These are phyloP conservation scores for Elaeagnus macrophylla DNA, from an alignment of 306 rosid genomes.

Conservation along the genomic window DNA sequence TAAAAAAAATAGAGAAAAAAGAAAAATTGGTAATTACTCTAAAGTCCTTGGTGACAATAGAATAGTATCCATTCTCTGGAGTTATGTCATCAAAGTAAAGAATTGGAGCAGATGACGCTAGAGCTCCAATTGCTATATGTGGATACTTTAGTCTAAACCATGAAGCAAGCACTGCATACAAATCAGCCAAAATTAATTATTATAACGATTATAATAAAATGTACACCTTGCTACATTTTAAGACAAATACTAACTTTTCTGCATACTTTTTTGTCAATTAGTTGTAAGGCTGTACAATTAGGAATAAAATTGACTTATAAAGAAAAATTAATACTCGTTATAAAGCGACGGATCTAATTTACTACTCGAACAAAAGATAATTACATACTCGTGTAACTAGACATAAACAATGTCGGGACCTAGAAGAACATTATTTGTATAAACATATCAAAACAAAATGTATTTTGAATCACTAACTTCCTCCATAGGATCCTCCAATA, in stretches of 20 bases:
- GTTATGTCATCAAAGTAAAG: constrained; percentile 54
- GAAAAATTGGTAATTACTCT: constrained; percentile 26
- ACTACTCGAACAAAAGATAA: no score
- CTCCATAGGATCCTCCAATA: constrained; percentile 79
- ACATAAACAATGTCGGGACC: no score
- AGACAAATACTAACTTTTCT: no score
- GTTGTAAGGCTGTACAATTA: no score
- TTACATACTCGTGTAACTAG: no score
- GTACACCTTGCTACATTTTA: neutral
- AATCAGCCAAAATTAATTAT: neutral
- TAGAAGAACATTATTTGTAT: neutral
- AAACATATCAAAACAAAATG: neutral
- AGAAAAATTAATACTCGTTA: no score
- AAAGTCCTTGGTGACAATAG: constrained; percentile 50
- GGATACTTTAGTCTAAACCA: constrained; percentile 91
- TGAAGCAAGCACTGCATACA: constrained; percentile 62
- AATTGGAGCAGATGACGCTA: constrained; percentile 81
- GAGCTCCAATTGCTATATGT: constrained; percentile 60
- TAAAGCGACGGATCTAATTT: no score
- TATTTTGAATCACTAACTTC: constrained; percentile 41
- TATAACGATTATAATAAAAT: neutral
- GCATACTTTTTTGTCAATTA: no score
- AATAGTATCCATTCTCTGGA: constrained; percentile 40
- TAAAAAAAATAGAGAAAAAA: neutral
- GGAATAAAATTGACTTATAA: no score